Conservation (phyloP, 1,284 basidiomycete genomes). For the Phellinidium pouzarii region DNA sequence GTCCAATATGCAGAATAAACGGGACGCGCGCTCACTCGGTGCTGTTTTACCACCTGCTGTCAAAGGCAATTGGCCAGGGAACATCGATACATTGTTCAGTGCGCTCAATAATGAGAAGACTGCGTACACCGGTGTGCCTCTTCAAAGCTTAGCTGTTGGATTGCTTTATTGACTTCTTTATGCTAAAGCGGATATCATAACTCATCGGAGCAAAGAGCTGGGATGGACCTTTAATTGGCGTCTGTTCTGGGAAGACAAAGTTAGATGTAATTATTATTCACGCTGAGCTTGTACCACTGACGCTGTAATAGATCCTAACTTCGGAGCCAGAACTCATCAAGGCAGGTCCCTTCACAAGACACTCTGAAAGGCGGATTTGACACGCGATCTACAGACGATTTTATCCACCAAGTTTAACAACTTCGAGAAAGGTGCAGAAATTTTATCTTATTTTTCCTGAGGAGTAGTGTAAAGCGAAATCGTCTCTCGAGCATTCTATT, state of each 20-base stretch:
- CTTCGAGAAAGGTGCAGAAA: constrained; percentile 35
- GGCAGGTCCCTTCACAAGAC: constrained; percentile 19
- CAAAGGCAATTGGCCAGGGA: constrained; percentile 28
- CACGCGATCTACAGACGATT: constrained; percentile 23
- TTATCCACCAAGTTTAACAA: constrained; percentile 34
- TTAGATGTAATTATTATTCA: neutral
- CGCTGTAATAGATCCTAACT: constrained; percentile 29
- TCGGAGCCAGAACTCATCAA: constrained; percentile 38
- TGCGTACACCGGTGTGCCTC: neutral
- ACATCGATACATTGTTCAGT: constrained; percentile 27
- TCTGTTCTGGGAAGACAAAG: constrained; percentile 26
- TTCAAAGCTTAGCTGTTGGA: neutral
- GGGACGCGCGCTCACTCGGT: constrained; percentile 28
- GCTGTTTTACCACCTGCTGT: constrained; percentile 28
- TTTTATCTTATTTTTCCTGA: too few species aligned
- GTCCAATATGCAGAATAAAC: constrained; percentile 8
- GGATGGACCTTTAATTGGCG: constrained; percentile 26
- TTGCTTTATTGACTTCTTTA: neutral
- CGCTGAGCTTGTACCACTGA: neutral
- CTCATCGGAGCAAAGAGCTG: constrained; percentile 20
- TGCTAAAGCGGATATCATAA: neutral
- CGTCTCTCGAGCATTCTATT: constrained; percentile 1
- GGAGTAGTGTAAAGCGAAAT: neutral
- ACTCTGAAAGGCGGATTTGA: neutral
- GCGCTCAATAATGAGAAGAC: neutral